These are phyloP conservation scores for Nectriaceae sp. DNA, from an alignment of 2,329 filamentous ascomycete genomes.

Conservation along the genomic window DNA sequence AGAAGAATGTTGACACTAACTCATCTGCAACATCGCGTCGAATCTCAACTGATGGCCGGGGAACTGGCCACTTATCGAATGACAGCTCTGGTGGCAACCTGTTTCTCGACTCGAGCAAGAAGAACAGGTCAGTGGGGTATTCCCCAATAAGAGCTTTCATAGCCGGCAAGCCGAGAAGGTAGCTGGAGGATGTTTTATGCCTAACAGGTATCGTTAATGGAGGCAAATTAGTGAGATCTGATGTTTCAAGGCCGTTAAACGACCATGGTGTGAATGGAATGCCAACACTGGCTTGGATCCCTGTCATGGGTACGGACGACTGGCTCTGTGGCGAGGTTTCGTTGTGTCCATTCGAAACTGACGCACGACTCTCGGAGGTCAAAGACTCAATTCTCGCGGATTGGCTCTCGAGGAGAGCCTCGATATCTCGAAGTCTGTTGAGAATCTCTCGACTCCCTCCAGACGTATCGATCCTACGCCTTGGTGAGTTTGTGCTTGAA, in stretches of 20 bases:
- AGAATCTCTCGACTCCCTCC: constrained; percentile 32
- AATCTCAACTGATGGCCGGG: constrained; percentile 6
- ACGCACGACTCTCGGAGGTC: not conserved
- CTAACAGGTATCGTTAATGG: constrained; percentile 31
- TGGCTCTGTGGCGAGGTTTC: constrained; percentile 19
- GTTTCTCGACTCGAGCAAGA: constrained; percentile 27
- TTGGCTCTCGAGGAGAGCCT: constrained; percentile 23
- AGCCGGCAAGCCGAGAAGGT: constrained; percentile 27
- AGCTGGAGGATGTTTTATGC: constrained; percentile 33
- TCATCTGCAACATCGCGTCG: constrained; percentile 21
- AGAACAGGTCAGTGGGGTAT: constrained; percentile 31
- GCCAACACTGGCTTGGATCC: constrained; percentile 4
- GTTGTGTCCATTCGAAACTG: constrained; percentile 1
- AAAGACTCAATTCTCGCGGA: constrained; percentile 17
- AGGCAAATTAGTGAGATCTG: constrained; percentile 17
- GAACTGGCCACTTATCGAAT: constrained; percentile 10
- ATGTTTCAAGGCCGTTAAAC: constrained; percentile 1
- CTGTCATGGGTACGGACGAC: constrained; percentile 9
- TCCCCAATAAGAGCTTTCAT: constrained; percentile 32
- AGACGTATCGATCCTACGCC: constrained; percentile 28
- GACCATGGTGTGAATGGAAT: constrained; percentile 7
- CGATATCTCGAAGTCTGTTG: constrained; percentile 28
- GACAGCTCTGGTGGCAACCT: constrained; percentile 25
- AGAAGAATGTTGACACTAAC: constrained; percentile 28
- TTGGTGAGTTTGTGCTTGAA: not conserved